Conservation (phyloP, 2,329 filamentous ascomycete species). For the Sclerotinia spermophila region DNA sequence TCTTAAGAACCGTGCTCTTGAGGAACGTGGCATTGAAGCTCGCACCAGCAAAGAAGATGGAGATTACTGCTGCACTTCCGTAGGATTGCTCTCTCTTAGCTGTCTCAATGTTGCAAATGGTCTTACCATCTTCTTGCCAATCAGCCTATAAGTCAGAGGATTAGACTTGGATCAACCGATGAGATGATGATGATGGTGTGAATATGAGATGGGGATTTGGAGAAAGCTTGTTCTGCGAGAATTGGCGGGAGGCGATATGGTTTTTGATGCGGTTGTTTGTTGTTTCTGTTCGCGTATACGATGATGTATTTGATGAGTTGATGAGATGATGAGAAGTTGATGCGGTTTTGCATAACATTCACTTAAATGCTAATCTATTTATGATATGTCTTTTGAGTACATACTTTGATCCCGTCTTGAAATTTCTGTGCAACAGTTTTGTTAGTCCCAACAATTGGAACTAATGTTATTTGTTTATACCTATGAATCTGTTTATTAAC, state of each 20-base stretch:
- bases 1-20: not conserved
- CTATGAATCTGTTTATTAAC: not conserved
- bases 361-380: constrained; percentile 1
- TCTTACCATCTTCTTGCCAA: not conserved
- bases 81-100: not conserved
- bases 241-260: not conserved
- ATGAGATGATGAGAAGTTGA: not conserved
- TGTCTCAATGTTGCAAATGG: not conserved
- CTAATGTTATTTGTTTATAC: too few species aligned
- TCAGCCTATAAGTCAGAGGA: not conserved
- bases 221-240: not conserved
- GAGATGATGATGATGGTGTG: not conserved
- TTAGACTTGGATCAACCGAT: not conserved
- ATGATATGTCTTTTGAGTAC: not conserved
- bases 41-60: not conserved
- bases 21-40: not conserved
- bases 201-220: too few species aligned
- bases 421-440: not conserved
- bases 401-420: not conserved
- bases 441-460: not conserved
- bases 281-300: not conserved
- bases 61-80: not conserved
- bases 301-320: not conserved
- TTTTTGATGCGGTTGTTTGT: not conserved
- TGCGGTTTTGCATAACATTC: not conserved